Conservation (phyloP, 306 rosid species). For the Albizia julibrissin region DNA sequence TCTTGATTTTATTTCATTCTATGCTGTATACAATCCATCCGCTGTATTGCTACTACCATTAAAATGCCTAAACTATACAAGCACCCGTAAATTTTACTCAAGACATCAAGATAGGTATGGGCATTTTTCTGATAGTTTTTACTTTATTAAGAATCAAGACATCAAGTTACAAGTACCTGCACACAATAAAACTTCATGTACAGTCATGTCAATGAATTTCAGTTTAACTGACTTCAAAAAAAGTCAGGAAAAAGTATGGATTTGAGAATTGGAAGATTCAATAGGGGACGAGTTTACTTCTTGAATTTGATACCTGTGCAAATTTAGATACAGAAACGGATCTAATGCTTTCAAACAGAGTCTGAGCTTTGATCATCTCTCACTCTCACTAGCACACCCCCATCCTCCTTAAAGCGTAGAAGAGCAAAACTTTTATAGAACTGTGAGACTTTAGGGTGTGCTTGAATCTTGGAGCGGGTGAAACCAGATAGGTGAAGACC, state of each 20-base stretch:
- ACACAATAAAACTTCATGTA: neutral
- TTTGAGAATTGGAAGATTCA: neutral
- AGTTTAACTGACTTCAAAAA: neutral
- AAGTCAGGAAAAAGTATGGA: neutral
- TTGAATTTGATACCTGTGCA: neutral
- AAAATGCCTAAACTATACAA: neutral
- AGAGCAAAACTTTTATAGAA: conserved; percentile 38
- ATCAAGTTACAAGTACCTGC: neutral
- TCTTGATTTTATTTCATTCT: no score
- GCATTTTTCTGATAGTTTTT: neutral
- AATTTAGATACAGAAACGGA: neutral
- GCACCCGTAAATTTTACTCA: neutral
- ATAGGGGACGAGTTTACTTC: neutral
- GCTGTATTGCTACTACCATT: neutral
- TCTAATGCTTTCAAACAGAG: neutral
- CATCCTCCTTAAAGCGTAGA: conserved; percentile 13
- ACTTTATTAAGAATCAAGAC: neutral
- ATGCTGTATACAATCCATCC: neutral
- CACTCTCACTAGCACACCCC: neutral
- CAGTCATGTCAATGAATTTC: neutral
- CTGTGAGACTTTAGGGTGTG: conserved; percentile 45
- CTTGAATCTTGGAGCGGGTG: conserved; percentile 36
- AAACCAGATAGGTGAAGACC: conserved; percentile 56
- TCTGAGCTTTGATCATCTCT: neutral
- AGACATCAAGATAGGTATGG: neutral